Evolutionary conservation across 306 rosid genomes (phyloP).

Genomic region (Cicer bijugum): DNA sequence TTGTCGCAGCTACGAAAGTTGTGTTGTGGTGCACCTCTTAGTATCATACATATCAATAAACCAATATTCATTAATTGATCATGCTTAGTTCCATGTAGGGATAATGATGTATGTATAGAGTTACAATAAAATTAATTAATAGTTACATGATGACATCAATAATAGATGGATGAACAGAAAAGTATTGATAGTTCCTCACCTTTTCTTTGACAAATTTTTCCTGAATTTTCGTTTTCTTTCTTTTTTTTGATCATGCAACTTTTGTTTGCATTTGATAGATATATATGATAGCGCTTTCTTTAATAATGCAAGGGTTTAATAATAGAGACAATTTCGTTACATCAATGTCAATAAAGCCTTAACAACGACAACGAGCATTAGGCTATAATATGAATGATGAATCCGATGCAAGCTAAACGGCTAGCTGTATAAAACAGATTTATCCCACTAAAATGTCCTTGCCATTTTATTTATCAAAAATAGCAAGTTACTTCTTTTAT

Average conservation of each 20-base stretch:
- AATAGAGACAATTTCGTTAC: conserved; percentile 39
- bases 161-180: conserved; percentile 24
- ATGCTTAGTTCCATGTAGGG: conserved; percentile 18
- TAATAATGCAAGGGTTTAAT: conserved; percentile 41
- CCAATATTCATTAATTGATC: conserved; percentile 20
- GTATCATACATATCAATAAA: conserved; percentile 29
- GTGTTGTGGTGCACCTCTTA: conserved; percentile 41
- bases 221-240: conserved; percentile 37
- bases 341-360: conserved; percentile 45
- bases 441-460: conserved; percentile 23
- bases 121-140: conserved; percentile 15
- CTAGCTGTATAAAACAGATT: conserved; percentile 37
- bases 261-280: conserved; percentile 28
- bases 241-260: conserved; percentile 18
- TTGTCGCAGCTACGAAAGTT: conserved; percentile 30
- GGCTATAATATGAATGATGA: conserved; percentile 1
- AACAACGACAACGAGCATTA: conserved; percentile 37
- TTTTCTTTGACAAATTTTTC: background rate
- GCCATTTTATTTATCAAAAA: conserved; percentile 8
- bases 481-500: background rate
- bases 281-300: conserved; percentile 7
- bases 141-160: conserved; percentile 44
- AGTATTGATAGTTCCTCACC: background rate
- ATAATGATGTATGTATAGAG: conserved; percentile 22
- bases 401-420: conserved; percentile 8